Base-by-base conservation (phyloP, 495 filamentous ascomycete species). In the Aspergillus sclerotiicarbonarius region DNA sequence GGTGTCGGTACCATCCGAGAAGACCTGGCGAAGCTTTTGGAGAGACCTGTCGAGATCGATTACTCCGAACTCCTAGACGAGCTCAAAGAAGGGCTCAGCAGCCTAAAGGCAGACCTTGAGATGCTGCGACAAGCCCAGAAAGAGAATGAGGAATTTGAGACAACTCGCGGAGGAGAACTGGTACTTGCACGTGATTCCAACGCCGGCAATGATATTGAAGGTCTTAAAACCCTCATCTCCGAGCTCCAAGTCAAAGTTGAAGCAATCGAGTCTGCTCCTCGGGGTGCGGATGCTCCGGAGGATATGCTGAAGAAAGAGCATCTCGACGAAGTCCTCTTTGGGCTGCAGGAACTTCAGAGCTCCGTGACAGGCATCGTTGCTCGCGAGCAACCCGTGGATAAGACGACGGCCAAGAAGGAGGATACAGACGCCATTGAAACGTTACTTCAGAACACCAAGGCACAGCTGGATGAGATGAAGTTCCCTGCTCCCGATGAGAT, bases 391-490 rank as follows among this genome's bases (percentile, higher is more conserved):
- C 70, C 51, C 8, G 63, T 69, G 13, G 67, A 76, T 35, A 67
- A 65, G 58, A 73, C 54, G 64, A 77, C 52, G 37, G 84, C 84
- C 20, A 81, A 79, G 21, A 86, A 82, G 66, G 89, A 93, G 57
- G 91, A 96, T 62, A 88, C 88, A 3, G 84, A 91, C 57, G 89
- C 87, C n/a, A 91, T 97, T 54, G 91, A 96, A 68, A 91, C 86
- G 0, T 81, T 97, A 46, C 81, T 97, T 20, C 82, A 87, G 48
- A 92, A 91, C 66, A 90, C 90, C 18, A 96, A 95, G 62, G 82
- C 87, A 9, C 86, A 88, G 49, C 76, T 96, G 41, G 92, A 96
- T 33, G 90, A 91, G 32, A 73, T 94, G 44, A 77, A 78, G 16
- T 82, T 92, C 44, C 84, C 89, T 16, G 76, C 80, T 32, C 65